Conservation (phyloP, 2,329 filamentous ascomycete species). For the Talaromyces sp. region DNA sequence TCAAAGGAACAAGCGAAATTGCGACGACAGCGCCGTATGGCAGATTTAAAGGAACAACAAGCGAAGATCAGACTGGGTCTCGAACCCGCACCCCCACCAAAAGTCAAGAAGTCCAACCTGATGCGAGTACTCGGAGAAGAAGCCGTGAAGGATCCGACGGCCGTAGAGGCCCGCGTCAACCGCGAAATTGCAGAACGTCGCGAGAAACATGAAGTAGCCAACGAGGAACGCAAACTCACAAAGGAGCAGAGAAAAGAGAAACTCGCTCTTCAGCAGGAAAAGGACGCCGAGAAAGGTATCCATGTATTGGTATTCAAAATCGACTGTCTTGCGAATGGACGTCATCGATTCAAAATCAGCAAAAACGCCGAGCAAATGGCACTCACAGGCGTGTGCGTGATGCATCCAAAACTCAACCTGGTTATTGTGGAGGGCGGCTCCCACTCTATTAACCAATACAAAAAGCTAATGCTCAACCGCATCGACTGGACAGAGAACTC, state of each 20-base stretch:
- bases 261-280: conserved; percentile 74
- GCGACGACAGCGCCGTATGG: conserved; percentile 83
- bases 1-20: conserved; percentile 87
- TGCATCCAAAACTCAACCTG: conserved; percentile 84
- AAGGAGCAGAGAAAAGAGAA: conserved; percentile 88
- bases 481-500: conserved; percentile 94
- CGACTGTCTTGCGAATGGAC: conserved; percentile 81
- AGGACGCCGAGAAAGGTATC: conserved; percentile 83
- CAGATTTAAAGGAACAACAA: conserved; percentile 91
- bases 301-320: conserved; percentile 86
- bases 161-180: conserved; percentile 91
- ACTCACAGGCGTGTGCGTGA: conserved; percentile 84
- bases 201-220: conserved; percentile 70
- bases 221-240: conserved; percentile 81
- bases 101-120: conserved; percentile 95
- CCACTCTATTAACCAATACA: conserved; percentile 78
- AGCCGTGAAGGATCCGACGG: conserved; percentile 92
- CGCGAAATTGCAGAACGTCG: conserved; percentile 85
- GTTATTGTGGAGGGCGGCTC: conserved; percentile 89
- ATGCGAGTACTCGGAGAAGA: conserved; percentile 95
- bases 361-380: conserved; percentile 87
- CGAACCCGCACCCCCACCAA: conserved; percentile 84
- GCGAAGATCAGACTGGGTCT: conserved; percentile 91
- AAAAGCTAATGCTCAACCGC: conserved; percentile 88
- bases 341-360: conserved; percentile 89